Percentiles rank a stretch among this genome's conserved stretches.
phyloP scores from a whole-genome alignment of 108 stramenopile genomes.

The Cyclotella baltica region DNA sequence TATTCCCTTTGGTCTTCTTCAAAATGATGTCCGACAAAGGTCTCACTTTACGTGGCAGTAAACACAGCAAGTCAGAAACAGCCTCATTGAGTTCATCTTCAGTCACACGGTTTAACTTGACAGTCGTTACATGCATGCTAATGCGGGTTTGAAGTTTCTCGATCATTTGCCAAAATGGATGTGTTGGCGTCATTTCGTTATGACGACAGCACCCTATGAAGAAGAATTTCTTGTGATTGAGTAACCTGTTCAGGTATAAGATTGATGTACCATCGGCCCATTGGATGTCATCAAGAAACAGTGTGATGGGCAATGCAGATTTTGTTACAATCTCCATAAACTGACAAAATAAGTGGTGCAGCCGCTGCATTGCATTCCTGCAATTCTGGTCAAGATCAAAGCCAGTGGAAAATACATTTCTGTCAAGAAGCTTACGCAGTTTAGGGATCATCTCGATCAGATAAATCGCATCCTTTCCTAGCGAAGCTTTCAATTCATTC shows the following conservation, averaged over 20 bases:
- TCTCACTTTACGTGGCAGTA: conserved; percentile 13
- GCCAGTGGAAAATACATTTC: not conserved
- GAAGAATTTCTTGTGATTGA: not conserved
- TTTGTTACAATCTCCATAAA: no score
- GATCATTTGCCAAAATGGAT: conserved; percentile 12
- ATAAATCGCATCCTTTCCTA: conserved; percentile 13
- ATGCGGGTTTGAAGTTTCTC: not conserved
- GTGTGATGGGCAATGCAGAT: conserved; percentile 1
- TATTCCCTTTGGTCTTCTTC: conserved; percentile 34
- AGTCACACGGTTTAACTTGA: conserved; percentile 9
- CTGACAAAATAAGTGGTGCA: no score
- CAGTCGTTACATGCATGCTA: not conserved
- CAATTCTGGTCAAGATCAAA: not conserved
- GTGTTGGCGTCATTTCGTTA: conserved; percentile 13
- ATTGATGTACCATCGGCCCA: conserved; percentile 32
- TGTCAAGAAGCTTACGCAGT: not conserved
- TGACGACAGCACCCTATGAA: conserved; percentile 30
- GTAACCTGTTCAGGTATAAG: conserved; percentile 2
- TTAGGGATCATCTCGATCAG: conserved; percentile 20
- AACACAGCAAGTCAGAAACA: conserved; percentile 19
- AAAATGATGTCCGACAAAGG: conserved; percentile 21
- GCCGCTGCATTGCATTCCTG: conserved; percentile 26
- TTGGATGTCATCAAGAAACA: conserved; percentile 40
- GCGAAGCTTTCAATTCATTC: not conserved
- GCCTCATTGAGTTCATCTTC: conserved; percentile 16